Evolutionary conservation across 306 rosid species (phyloP), one percentile per base, ranked within the genome.

Genomic region (Vicia sativa): DNA sequence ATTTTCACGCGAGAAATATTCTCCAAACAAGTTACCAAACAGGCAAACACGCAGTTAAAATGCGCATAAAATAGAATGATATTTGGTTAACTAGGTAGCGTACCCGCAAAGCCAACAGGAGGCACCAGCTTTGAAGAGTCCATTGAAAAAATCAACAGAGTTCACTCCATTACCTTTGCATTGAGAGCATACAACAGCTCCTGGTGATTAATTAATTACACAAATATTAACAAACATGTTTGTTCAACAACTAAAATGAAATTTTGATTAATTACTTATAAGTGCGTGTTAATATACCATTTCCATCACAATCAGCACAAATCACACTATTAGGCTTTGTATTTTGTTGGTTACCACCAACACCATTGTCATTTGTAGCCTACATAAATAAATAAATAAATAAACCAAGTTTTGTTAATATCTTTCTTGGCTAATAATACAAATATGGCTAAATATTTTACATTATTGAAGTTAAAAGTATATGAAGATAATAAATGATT

Each of bases 251-350:
- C n/a, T 15, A 9, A 9, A 57, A 29, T 14, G 12, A 23, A 52
- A 73, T 7, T 9, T 58, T 6, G 6, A 41, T 41, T 21, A 13
- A 2, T 62, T 31, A 53, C n/a, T 12, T 42, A 25, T 42, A 25
- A 25, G 4, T 10, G 14, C 28, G 67, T 42, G 80, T 65, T 75
- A 34, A 34, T 34, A 87, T 21, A 21, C 89, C 98, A 78, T 87
- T 89, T 73, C 92, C 96, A 45, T 87, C 96, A 77, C 98, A 92
- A 25, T 89, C 88, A 55, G 70, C 73, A 74, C 96, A 89, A 63
- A 92, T 74, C 77, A 89, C 80, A 78, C 92, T 87, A 7, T 84
- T 92, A 19, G 87, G 85, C 75, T 86, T 89, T 42, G 84, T 74
- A 59, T 75, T 82, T 74, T 18, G 84, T 73, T 29, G 78, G 62